Evolutionary conservation across 257 asterid species (phyloP), one percentile per base, ranked within the genome.

Genomic region (Leonotis leonurus): DNA sequence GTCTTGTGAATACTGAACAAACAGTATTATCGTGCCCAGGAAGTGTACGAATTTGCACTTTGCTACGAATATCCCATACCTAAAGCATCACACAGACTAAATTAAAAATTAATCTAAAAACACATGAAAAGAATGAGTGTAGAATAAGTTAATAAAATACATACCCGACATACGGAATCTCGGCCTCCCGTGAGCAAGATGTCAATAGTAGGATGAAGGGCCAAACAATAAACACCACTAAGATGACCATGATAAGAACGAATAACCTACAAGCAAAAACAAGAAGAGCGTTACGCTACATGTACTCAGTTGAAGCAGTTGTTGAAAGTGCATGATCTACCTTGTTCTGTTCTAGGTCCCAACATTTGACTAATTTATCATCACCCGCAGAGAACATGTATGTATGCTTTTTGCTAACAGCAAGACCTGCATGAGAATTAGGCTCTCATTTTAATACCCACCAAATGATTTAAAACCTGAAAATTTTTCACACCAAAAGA

Each of bases 331-430:
- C 56, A 17, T 1, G 50, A 74, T 77, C 51, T 52, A 88, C 99
- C 99, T 93, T 89, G 67, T 93, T 93, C 80, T 93, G 99, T 78
- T 93, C 99, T 40, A 93, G 81, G 73, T 93, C 99, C 96, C 97
- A 89, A 80, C 99, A 93, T 72, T 93, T 93, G 54, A 93, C 97
- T 81, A 73, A 84, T 71, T 93, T 93, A 79, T 93, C 99, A 71
- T 93, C 99, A 36, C 99, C 97, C 49, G 97, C 97, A 32, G 97
- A 93, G 77, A 89, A 93, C 99, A 93, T 89, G 70, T 93, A 93
- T 2, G 97, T 89, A 69, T 93, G 99, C 71, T 77, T 87, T 70
- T 14, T 70, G 72, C 99, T 89, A 70, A 89, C 81, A 77, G 97
- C 92, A 60, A 89, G 82, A 29, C 98, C 97, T 91, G 87, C 69